Evolutionary conservation across 1,284 basidiomycete genomes (phyloP).

Genomic region (Cutaneotrichosporon cavernicola): DNA sequence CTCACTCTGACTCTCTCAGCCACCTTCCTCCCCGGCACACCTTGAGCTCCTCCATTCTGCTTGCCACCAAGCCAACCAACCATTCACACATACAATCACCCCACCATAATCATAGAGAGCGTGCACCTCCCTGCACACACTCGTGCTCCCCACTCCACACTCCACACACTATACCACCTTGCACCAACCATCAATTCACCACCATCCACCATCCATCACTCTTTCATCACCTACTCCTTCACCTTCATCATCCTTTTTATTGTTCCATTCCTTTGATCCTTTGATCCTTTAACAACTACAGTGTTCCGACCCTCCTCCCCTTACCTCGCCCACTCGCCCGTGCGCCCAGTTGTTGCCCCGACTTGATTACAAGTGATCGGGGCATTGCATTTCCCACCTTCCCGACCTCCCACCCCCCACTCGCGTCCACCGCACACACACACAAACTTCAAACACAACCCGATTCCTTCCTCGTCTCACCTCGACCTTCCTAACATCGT

Average conservation of each 20-base stretch:
- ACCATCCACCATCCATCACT: background rate
- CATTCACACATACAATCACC: no score
- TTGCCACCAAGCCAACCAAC: no score
- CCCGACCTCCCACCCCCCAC: background rate
- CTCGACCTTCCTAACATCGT: background rate
- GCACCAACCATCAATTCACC: background rate
- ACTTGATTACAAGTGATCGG: slow-evolving; percentile 1
- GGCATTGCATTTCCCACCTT: background rate
- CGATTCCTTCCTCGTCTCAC: background rate
- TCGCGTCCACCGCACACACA: background rate
- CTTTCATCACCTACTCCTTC: background rate
- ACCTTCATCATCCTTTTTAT: background rate
- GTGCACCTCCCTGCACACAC: no score
- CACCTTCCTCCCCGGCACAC: no score
- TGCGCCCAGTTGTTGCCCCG: background rate
- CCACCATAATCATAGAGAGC: no score
- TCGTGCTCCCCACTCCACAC: background rate
- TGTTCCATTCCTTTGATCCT: background rate
- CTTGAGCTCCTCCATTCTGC: no score
- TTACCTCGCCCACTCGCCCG: background rate
- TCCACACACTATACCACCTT: background rate
- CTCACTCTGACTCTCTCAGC: no score
- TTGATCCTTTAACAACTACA: background rate
- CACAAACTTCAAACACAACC: background rate
- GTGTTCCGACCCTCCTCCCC: background rate